Evolutionary conservation across 1,284 basidiomycete species (phyloP).

Genomic region (Thecaphora thlaspeos): DNA sequence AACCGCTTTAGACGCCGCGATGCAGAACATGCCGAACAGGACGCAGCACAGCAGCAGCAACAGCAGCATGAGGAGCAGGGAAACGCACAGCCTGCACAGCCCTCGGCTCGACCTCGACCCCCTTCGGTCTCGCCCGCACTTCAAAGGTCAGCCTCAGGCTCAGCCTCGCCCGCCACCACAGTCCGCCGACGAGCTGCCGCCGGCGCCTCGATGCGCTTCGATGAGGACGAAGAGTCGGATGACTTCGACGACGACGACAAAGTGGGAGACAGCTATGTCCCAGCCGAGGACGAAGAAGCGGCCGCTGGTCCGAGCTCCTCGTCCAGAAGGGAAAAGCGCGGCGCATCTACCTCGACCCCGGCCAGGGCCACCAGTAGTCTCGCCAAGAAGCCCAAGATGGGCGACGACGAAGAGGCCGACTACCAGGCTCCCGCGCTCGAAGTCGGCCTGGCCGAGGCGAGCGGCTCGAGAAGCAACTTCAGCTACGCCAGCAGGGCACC

Average conservation of each 20-base stretch:
- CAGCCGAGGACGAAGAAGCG: conserved; percentile 53
- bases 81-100: background rate
- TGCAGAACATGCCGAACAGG: conserved; percentile 54
- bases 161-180: conserved; percentile 15
- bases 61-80: conserved; percentile 1
- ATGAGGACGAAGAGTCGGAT: conserved; percentile 68
- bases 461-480: conserved; percentile 63
- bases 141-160: conserved; percentile 2
- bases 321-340: background rate
- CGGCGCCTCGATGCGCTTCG: conserved; percentile 58
- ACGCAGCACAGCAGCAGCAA: conserved; percentile 61
- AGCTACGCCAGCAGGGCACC: conserved; percentile 59
- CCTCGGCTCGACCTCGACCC: conserved; percentile 5
- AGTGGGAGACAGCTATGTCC: conserved; percentile 26
- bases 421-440: conserved; percentile 61
- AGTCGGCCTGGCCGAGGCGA: conserved; percentile 43
- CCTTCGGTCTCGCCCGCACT: conserved; percentile 3
- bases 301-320: conserved; percentile 55
- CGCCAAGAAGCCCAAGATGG: conserved; percentile 19
- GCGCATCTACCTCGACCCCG: background rate
- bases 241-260: conserved; percentile 69
- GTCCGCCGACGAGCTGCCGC: conserved; percentile 7
- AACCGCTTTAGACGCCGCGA: conserved; percentile 59
- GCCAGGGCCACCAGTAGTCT: conserved; percentile 56
- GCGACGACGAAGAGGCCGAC: conserved; percentile 51